A percentile compares a stretch with the other conserved stretches of the same genome.
Evolutionary conservation across 306 rosid genomes (phyloP).

Genomic region (Pachyrhizus erosus): DNA sequence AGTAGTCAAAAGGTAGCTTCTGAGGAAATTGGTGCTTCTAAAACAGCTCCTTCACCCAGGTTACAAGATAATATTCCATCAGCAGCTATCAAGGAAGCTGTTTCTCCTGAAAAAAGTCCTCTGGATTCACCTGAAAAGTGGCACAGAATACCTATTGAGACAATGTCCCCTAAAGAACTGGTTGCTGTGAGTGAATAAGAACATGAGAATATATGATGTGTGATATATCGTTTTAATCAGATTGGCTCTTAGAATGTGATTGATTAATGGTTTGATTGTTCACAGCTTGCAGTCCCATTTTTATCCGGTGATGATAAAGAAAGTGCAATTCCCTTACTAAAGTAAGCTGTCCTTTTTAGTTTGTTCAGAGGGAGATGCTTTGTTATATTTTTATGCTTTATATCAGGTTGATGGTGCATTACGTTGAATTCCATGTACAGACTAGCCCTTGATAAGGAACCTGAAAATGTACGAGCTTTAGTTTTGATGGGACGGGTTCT

Average conservation of each 20-base stretch:
- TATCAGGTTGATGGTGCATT: slow-evolving; percentile 37
- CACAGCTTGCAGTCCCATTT: slow-evolving; percentile 78
- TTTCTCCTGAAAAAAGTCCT: slow-evolving; percentile 47
- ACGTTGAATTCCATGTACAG: slow-evolving; percentile 52
- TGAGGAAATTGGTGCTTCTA: slow-evolving; percentile 47
- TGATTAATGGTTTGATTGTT: slow-evolving; percentile 40
- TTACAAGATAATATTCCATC: slow-evolving; percentile 51
- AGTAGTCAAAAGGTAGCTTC: slow-evolving; percentile 44
- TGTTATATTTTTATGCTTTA: slow-evolving; percentile 19
- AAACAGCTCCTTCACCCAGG: slow-evolving; percentile 45
- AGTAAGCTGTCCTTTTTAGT: slow-evolving; percentile 56
- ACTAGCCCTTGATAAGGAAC: slow-evolving; percentile 86
- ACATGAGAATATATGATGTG: slow-evolving; percentile 27
- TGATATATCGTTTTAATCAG: slow-evolving; percentile 19
- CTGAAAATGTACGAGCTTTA: slow-evolving; percentile 72
- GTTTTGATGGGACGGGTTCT: slow-evolving; percentile 82
- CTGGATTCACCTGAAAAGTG: slow-evolving; percentile 59
- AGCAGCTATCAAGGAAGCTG: slow-evolving; percentile 42
- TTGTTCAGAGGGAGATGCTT: slow-evolving; percentile 1
- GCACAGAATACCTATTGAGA: slow-evolving; percentile 59
- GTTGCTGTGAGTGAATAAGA: slow-evolving; percentile 64
- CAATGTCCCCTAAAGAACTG: slow-evolving; percentile 70
- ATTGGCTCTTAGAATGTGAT: slow-evolving; percentile 28
- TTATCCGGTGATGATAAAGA: slow-evolving; percentile 62
- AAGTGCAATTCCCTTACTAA: slow-evolving; percentile 70